Conservation (phyloP, 768 basidiomycete genomes). For the Podaxis carcinomalis region DNA sequence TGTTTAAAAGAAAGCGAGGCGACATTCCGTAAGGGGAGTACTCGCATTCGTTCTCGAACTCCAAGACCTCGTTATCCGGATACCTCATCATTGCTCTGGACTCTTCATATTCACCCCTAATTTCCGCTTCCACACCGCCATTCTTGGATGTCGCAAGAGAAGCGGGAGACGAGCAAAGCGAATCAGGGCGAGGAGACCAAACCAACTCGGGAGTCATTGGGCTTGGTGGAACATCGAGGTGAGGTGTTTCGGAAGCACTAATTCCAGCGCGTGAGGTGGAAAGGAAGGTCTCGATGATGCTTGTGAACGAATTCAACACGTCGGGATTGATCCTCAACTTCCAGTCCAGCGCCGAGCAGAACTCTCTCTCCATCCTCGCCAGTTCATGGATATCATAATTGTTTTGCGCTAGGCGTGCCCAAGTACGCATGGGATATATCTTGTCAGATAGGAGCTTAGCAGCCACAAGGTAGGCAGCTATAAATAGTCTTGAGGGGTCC, state of each 20-base stretch:
- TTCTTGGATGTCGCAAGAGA: not conserved
- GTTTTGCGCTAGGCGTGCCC: constrained; percentile 5
- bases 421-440: constrained; percentile 3
- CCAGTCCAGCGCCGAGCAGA: constrained; percentile 5
- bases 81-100: not conserved
- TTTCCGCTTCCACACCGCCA: not conserved
- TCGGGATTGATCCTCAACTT: not conserved
- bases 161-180: not conserved
- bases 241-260: not conserved
- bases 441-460: constrained; percentile 5
- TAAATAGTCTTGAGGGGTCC: constrained; percentile 4
- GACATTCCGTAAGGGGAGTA: not conserved
- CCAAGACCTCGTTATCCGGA: not conserved
- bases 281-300: not conserved
- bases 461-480: constrained; percentile 6
- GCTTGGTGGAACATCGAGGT: not conserved
- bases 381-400: constrained; percentile 4
- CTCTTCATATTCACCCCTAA: not conserved
- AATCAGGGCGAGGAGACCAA: not conserved
- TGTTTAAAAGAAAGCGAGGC: not conserved
- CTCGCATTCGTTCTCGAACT: not conserved
- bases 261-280: not conserved
- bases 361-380: constrained; percentile 3
- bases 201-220: not conserved
- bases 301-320: not conserved